Evolutionary conservation across 208 protist genomes (phyloP).

Genomic region (Herpetomonas samuelpessoai): DNA sequence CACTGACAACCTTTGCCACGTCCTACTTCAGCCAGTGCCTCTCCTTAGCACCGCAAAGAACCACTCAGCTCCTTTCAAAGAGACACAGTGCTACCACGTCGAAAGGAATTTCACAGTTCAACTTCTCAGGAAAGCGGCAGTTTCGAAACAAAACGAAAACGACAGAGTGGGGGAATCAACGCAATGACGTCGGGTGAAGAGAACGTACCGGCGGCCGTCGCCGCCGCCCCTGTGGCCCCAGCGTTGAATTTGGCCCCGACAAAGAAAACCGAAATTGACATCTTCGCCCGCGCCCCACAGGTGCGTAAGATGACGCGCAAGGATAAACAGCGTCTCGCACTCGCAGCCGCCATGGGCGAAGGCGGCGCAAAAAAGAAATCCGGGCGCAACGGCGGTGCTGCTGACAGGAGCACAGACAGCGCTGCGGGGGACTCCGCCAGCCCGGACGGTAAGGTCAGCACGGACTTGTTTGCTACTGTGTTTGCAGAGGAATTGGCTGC

Average conservation of each 20-base stretch:
- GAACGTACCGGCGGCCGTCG: background rate
- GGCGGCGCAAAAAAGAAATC: background rate
- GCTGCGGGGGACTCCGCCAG: constrained; percentile 3
- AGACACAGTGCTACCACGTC: too few species aligned
- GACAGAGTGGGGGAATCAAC: too few species aligned
- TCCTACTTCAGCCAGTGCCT: too few species aligned
- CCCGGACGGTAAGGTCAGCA: background rate
- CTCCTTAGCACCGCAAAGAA: too few species aligned
- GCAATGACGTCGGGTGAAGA: too few species aligned
- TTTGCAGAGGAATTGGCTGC: constrained; percentile 17
- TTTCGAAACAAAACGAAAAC: too few species aligned
- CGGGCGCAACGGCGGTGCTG: background rate
- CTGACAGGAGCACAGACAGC: constrained; percentile 14
- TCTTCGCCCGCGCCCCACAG: constrained; percentile 81
- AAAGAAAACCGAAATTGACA: constrained; percentile 65
- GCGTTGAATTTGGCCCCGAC: constrained; percentile 61
- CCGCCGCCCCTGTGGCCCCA: background rate
- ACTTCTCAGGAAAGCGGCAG: too few species aligned
- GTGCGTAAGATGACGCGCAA: constrained; percentile 81
- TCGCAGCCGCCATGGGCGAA: constrained; percentile 2
- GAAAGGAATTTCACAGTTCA: too few species aligned
- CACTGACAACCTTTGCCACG: too few species aligned
- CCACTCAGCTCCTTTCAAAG: too few species aligned
- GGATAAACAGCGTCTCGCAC: constrained; percentile 56
- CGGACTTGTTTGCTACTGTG: constrained; percentile 42